phyloP scores from a whole-genome alignment of 2,329 filamentous ascomycete genomes.

The Phialophora expanda region DNA sequence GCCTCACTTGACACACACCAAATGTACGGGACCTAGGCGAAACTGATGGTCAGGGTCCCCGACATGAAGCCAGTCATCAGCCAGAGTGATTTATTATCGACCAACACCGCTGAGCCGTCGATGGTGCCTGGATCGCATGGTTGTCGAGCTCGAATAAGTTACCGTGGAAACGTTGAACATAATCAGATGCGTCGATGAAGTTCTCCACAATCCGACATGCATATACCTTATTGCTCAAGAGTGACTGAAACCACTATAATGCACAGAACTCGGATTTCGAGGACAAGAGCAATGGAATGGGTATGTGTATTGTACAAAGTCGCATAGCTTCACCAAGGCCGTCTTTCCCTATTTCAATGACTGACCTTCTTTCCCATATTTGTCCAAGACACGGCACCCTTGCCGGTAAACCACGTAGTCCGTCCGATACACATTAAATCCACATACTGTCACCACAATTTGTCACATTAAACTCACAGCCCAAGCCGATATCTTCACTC shows the following conservation, averaged over 20 bases:
- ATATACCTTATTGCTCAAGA: background rate
- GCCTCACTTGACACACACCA: no score
- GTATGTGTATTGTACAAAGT: background rate
- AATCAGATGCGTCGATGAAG: background rate
- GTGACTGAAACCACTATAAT: background rate
- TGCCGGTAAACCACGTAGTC: background rate
- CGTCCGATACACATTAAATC: conserved; percentile 9
- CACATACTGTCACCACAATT: conserved; percentile 65
- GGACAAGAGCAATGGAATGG: background rate
- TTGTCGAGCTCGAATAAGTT: background rate
- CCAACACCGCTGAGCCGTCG: background rate
- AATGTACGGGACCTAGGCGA: no score
- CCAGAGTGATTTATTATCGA: background rate
- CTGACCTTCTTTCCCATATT: background rate
- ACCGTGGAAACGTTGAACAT: background rate
- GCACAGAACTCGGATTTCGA: background rate
- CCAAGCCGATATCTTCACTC: conserved; percentile 69
- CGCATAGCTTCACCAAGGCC: background rate
- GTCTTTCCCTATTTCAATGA: background rate
- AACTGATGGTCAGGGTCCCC: no score
- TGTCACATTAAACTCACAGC: conserved; percentile 79
- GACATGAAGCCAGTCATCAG: no score
- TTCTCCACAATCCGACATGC: background rate
- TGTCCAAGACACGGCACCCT: background rate
- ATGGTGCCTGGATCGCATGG: background rate